phyloP scores from a whole-genome alignment of 768 basidiomycete species.

The Suillus bovinus region DNA sequence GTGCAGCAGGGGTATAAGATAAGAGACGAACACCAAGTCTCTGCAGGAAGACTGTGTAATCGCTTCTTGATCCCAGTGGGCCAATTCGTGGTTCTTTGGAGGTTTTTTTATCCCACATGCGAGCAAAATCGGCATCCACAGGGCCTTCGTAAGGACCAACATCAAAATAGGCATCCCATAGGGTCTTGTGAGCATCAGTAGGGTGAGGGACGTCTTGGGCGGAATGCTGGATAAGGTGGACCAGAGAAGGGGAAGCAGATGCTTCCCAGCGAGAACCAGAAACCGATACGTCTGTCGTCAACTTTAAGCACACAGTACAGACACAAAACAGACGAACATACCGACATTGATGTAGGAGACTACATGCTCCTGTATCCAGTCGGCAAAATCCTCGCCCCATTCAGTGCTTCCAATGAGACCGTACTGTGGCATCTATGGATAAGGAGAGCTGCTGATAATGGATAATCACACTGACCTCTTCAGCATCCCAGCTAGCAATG shows the following conservation, averaged over 20 bases:
- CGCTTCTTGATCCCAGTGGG: conserved; percentile 84
- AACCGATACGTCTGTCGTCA: conserved; percentile 51
- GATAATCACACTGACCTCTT: conserved; percentile 45
- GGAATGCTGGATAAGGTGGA: conserved; percentile 52
- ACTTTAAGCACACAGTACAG: conserved; percentile 9
- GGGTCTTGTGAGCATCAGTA: conserved; percentile 45
- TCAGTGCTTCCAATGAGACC: conserved; percentile 88
- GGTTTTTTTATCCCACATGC: conserved; percentile 40
- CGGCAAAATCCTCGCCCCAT: conserved; percentile 89
- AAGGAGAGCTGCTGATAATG: background rate
- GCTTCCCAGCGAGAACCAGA: conserved; percentile 52
- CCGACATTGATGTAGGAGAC: conserved; percentile 87
- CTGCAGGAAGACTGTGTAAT: conserved; percentile 92
- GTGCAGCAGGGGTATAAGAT: background rate
- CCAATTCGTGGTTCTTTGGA: conserved; percentile 31
- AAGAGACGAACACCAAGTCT: conserved; percentile 55
- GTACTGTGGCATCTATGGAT: conserved; percentile 35
- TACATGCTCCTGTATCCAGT: conserved; percentile 77
- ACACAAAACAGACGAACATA: conserved; percentile 21
- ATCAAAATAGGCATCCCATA: conserved; percentile 62
- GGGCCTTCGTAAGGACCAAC: conserved; percentile 48
- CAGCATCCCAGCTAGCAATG: conserved; percentile 81
- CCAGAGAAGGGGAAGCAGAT: conserved; percentile 63
- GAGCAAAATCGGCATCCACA: conserved; percentile 44
- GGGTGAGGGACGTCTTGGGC: conserved; percentile 61